Percentiles rank a stretch among this genome's conserved stretches.
Conservation (phyloP, 2,329 filamentous ascomycete genomes). For the Curvularia sp. region DNA sequence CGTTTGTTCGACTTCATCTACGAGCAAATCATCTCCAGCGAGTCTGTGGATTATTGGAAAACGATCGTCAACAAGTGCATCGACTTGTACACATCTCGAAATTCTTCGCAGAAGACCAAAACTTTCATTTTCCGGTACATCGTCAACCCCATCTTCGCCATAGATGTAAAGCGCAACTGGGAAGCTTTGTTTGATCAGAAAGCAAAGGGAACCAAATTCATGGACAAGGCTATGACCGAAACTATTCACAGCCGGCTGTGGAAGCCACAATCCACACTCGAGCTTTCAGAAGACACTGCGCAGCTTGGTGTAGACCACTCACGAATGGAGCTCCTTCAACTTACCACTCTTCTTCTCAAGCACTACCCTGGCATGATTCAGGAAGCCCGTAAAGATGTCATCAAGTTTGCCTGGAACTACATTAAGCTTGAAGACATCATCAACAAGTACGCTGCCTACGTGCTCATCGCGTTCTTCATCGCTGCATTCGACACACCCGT, state of each 20-base stretch:
- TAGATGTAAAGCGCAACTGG: slow-evolving; percentile 91
- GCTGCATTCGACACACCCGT: slow-evolving; percentile 93
- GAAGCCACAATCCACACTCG: slow-evolving; percentile 81
- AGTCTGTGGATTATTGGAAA: slow-evolving; percentile 86
- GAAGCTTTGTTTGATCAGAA: slow-evolving; percentile 57
- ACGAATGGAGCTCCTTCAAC: slow-evolving; percentile 91
- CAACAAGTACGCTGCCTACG: slow-evolving; percentile 98
- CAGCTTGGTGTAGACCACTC: slow-evolving; percentile 93
- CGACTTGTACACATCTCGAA: slow-evolving; percentile 82
- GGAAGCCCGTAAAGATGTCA: slow-evolving; percentile 94
- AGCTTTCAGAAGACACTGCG: slow-evolving; percentile 80
- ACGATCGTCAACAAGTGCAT: slow-evolving; percentile 83
- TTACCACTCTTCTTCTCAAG: slow-evolving; percentile 94
- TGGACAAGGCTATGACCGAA: slow-evolving; percentile 87
- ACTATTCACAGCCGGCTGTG: slow-evolving; percentile 91
- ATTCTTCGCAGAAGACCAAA: slow-evolving; percentile 85
- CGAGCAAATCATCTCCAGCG: slow-evolving; percentile 79
- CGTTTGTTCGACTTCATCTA: slow-evolving; percentile 84
- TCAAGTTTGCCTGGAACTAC: slow-evolving; percentile 99
- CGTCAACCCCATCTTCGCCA: slow-evolving; percentile 94
- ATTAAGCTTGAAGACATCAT: slow-evolving; percentile 96
- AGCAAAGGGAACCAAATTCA: slow-evolving; percentile 71
- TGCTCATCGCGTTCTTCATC: slow-evolving; percentile 97
- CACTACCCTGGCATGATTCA: slow-evolving; percentile 88
- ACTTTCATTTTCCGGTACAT: slow-evolving; percentile 90